Conservation (phyloP, 75 land plant genomes). For the Cryptomeria japonica region DNA sequence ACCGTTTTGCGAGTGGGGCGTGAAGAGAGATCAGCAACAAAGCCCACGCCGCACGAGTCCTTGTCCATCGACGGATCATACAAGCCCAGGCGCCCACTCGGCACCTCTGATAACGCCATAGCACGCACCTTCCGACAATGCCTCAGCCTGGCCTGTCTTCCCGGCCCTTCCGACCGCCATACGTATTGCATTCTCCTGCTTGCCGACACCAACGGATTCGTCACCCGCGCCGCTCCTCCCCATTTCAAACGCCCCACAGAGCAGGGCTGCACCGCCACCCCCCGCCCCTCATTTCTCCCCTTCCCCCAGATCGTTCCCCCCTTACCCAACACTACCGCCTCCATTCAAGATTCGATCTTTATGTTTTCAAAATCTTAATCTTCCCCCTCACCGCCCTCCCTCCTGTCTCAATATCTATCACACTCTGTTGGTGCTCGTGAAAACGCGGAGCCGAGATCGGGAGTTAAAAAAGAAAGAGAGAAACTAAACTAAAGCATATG, state of each 20-base stretch:
- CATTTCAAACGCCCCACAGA: not conserved
- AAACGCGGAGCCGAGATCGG: not conserved
- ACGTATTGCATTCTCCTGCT: constrained; percentile 7
- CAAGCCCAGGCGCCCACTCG: constrained; percentile 85
- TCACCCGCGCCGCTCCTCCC: not conserved
- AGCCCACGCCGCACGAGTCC: constrained; percentile 98
- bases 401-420: not conserved
- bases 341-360: not conserved
- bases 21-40: constrained; percentile 95
- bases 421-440: not conserved
- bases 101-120: constrained; percentile 69
- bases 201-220: not conserved
- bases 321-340: not conserved
- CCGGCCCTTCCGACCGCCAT: constrained; percentile 45
- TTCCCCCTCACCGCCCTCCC: not conserved
- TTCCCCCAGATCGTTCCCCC: not conserved
- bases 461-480: not conserved
- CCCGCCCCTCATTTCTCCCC: not conserved
- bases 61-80: constrained; percentile 91
- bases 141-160: constrained; percentile 32
- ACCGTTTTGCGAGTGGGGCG: constrained; percentile 84
- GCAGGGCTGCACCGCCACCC: not conserved
- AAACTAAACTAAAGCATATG: too few relatives aligned
- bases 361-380: not conserved
- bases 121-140: constrained; percentile 7